A percentile compares a stretch with the other conserved stretches of the same genome.
phyloP scores from a whole-genome alignment of 2,329 filamentous ascomycete species.

The Clonostachys chloroleuca region DNA sequence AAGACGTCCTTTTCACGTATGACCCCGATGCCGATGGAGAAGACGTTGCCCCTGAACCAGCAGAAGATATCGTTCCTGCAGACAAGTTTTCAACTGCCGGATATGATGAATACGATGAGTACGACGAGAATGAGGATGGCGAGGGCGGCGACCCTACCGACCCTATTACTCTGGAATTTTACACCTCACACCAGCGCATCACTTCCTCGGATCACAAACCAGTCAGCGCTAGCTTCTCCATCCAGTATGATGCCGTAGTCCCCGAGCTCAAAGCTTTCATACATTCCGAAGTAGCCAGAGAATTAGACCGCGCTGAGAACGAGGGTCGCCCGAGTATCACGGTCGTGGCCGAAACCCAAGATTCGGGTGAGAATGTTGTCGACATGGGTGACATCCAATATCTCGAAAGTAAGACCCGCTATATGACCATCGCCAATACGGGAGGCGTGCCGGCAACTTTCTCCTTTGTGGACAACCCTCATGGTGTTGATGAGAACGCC shows the following conservation, averaged over 20 bases:
- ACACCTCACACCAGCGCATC: slow-evolving; percentile 84
- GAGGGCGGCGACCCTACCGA: slow-evolving; percentile 52
- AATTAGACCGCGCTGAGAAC: slow-evolving; percentile 88
- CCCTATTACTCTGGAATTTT: slow-evolving; percentile 56
- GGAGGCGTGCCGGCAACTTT: slow-evolving; percentile 77
- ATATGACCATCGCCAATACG: slow-evolving; percentile 87
- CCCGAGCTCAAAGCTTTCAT: slow-evolving; percentile 79
- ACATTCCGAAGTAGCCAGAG: slow-evolving; percentile 80
- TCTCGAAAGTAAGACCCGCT: slow-evolving; percentile 58
- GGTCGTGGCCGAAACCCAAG: slow-evolving; percentile 65
- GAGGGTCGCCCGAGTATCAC: slow-evolving; percentile 81
- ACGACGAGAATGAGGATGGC: slow-evolving; percentile 41
- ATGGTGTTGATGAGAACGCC: slow-evolving; percentile 37
- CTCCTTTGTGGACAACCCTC: slow-evolving; percentile 71
- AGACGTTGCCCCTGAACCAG: slow-evolving; percentile 22
- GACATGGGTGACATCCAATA: slow-evolving; percentile 77
- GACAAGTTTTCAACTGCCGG: slow-evolving; percentile 5
- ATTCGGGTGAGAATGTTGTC: slow-evolving; percentile 50
- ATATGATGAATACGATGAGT: slow-evolving; percentile 58
- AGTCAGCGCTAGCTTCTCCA: slow-evolving; percentile 73
- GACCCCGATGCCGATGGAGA: slow-evolving; percentile 73
- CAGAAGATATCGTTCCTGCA: neutral
- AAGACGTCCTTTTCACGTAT: slow-evolving; percentile 75
- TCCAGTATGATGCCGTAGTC: slow-evolving; percentile 84
- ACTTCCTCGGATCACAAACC: slow-evolving; percentile 96